A percentile compares a stretch with the other conserved stretches of the same genome.
These are phyloP conservation scores for Trichosporon faecale DNA, from an alignment of 1,284 basidiomycete species.

Conservation along the genomic window DNA sequence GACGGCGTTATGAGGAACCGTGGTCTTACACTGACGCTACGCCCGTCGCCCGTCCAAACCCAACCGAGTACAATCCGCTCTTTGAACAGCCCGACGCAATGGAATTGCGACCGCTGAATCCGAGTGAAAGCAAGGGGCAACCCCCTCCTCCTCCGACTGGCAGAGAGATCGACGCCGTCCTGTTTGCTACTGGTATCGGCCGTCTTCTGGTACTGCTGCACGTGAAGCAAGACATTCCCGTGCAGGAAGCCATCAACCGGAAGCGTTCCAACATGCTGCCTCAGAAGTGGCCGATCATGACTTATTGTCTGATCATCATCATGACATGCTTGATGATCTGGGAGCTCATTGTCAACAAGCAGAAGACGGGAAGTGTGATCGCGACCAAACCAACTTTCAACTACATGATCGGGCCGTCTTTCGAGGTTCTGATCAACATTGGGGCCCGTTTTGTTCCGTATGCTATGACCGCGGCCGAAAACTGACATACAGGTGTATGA, in stretches of 20 bases:
- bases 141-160: not conserved
- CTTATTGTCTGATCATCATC: slow-evolving; percentile 53
- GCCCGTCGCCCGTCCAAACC: not conserved
- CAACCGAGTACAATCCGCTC: not conserved
- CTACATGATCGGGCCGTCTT: slow-evolving; percentile 86
- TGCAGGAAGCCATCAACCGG: slow-evolving; percentile 78
- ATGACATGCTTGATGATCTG: slow-evolving; percentile 72
- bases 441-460: slow-evolving; percentile 80
- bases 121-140: not conserved
- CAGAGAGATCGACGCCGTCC: slow-evolving; percentile 13
- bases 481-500: slow-evolving; percentile 31
- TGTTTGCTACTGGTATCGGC: slow-evolving; percentile 42
- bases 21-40: not conserved
- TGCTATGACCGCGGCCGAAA: slow-evolving; percentile 4
- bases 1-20: not conserved
- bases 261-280: slow-evolving; percentile 78
- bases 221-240: slow-evolving; percentile 54
- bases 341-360: slow-evolving; percentile 70
- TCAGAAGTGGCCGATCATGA: slow-evolving; percentile 69
- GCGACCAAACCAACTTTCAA: slow-evolving; percentile 79
- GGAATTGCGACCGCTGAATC: slow-evolving; percentile 1
- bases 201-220: slow-evolving; percentile 37
- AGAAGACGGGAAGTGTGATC: slow-evolving; percentile 70
- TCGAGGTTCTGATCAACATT: slow-evolving; percentile 76
- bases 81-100: not conserved